Percentiles rank a stretch among this genome's conserved stretches.
phyloP scores from a whole-genome alignment of 148 eudicot genomes.

The Tetragonia tetragonoides region DNA sequence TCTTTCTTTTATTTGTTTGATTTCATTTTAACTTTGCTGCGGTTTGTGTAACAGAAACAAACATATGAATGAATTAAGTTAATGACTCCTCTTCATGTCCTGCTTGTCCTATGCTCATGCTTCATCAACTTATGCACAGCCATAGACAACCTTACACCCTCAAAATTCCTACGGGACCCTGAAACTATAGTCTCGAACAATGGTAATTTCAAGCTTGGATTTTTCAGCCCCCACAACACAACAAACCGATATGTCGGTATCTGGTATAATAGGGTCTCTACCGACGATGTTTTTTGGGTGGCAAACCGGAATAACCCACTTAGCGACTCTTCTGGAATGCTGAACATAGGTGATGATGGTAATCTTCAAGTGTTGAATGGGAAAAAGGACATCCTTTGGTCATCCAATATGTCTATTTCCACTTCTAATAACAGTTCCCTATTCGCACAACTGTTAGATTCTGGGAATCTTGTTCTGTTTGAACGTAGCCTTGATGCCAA shows the following conservation, averaged over 20 bases:
- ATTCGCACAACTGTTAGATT: conserved; percentile 26
- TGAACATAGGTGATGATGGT: conserved; percentile 35
- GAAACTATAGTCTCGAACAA: conserved; percentile 33
- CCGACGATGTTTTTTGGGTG: conserved; percentile 34
- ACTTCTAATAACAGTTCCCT: conserved; percentile 11
- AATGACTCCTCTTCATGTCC: background rate
- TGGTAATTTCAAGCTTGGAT: conserved; percentile 36
- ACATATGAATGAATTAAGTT: background rate
- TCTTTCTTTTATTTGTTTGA: background rate
- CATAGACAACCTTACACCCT: conserved; percentile 20
- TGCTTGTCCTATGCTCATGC: conserved; percentile 17
- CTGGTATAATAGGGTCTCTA: conserved; percentile 33
- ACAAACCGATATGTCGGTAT: conserved; percentile 43
- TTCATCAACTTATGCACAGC: conserved; percentile 16
- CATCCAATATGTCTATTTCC: conserved; percentile 28
- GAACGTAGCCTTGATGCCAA: background rate
- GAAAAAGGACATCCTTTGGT: conserved; percentile 37
- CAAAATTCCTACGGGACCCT: conserved; percentile 29
- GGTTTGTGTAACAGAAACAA: background rate
- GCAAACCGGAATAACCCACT: conserved; percentile 44
- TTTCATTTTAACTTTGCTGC: background rate
- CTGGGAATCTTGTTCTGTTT: conserved; percentile 30
- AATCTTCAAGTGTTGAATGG: conserved; percentile 36
- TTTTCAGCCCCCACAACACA: conserved; percentile 38
- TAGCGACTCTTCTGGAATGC: conserved; percentile 37